Evolutionary conservation across 228 moss, liverwort and hornwort species (phyloP).

Genomic region (Sphagnum magellanicum): DNA sequence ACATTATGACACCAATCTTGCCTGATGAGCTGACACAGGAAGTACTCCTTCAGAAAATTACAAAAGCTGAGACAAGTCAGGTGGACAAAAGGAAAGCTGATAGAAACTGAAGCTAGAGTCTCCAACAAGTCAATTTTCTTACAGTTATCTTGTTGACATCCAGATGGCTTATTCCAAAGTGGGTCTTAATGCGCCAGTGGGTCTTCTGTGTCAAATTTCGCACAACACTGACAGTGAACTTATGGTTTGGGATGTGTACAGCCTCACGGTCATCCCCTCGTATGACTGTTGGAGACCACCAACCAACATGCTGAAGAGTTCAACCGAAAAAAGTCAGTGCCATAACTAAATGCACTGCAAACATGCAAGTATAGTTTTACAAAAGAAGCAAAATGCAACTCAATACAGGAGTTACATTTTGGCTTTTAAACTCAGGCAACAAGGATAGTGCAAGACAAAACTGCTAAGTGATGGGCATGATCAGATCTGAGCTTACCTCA

Average conservation of each 20-base stretch:
- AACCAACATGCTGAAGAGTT: slow-evolving; percentile 79
- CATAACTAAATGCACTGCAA: not conserved
- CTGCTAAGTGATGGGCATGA: no score
- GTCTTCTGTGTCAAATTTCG: slow-evolving; percentile 96
- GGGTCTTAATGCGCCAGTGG: slow-evolving; percentile 99
- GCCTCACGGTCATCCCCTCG: slow-evolving; percentile 98
- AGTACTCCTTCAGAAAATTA: not conserved
- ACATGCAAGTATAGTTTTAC: no score
- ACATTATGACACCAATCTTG: no score
- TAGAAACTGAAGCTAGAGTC: not conserved
- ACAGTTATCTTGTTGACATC: slow-evolving; percentile 85
- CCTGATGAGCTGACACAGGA: no score
- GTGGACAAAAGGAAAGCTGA: not conserved
- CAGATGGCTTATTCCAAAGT: slow-evolving; percentile 89
- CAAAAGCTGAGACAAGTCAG: no score
- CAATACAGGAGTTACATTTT: not conserved
- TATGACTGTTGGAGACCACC: slow-evolving; percentile 98
- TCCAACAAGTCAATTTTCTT: slow-evolving; percentile 10
- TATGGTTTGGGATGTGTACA: slow-evolving; percentile 97
- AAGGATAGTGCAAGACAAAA: not conserved
- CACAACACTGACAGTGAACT: slow-evolving; percentile 95
- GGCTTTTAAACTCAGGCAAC: not conserved
- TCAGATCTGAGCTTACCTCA: slow-evolving; percentile 46
- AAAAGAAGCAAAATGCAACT: no score
- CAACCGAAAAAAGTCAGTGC: not conserved